Evolutionary conservation across 2,329 filamentous ascomycete genomes (phyloP).

Genomic region (Coniochaeta sp.): DNA sequence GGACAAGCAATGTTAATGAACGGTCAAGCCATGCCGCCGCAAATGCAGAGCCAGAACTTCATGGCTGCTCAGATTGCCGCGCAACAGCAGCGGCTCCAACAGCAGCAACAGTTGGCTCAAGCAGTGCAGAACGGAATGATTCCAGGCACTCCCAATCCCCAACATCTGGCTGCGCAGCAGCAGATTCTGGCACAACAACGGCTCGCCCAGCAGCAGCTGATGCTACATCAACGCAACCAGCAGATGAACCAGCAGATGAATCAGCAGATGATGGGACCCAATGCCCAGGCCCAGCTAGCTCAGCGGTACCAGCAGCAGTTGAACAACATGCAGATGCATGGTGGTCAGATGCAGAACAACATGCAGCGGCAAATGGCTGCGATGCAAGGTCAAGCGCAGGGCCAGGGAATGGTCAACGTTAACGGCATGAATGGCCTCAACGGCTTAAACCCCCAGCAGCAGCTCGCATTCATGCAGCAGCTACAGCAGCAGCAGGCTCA

Average conservation of each 20-base stretch:
- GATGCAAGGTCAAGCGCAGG: slow-evolving; percentile 17
- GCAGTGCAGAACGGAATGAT: slow-evolving; percentile 30
- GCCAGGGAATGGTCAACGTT: slow-evolving; percentile 32
- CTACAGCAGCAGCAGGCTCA: slow-evolving; percentile 14
- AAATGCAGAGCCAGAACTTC: slow-evolving; percentile 30
- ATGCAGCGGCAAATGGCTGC: slow-evolving; percentile 27
- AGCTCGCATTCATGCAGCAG: slow-evolving; percentile 28
- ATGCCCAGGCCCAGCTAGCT: slow-evolving; percentile 30
- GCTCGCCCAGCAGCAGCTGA: slow-evolving; percentile 26
- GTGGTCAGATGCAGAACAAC: slow-evolving; percentile 28
- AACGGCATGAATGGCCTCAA: slow-evolving; percentile 18
- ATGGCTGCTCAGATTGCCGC: slow-evolving; percentile 34
- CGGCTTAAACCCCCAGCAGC: slow-evolving; percentile 20
- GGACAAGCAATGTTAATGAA: slow-evolving; percentile 46
- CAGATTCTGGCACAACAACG: slow-evolving; percentile 22
- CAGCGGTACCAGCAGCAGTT: slow-evolving; percentile 36
- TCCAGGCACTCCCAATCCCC: slow-evolving; percentile 27
- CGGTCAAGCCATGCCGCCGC: slow-evolving; percentile 30
- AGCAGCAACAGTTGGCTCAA: slow-evolving; percentile 30
- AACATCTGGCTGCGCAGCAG: slow-evolving; percentile 23
- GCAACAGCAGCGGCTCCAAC: slow-evolving; percentile 39
- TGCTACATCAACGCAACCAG: slow-evolving; percentile 23
- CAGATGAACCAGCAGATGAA: slow-evolving; percentile 28
- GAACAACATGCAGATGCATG: slow-evolving; percentile 19
- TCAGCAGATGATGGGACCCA: slow-evolving; percentile 19